phyloP scores from a whole-genome alignment of 75 land plant species.

The Ceratopteris richardii region DNA sequence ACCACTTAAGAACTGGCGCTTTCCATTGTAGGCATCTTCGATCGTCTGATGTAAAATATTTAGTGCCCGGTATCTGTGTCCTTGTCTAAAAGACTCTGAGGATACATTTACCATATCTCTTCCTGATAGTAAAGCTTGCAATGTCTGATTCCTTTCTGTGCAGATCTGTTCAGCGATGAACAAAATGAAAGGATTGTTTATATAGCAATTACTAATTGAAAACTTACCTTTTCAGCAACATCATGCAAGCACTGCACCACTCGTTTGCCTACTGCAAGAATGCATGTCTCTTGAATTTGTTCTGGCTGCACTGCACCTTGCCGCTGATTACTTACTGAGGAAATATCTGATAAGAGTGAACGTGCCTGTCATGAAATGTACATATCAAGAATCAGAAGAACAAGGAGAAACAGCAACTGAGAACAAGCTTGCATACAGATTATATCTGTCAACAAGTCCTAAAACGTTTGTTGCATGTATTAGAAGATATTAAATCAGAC shows the following conservation, averaged over 20 bases:
- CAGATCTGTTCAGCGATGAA: background rate
- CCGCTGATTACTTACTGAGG: constrained; percentile 56
- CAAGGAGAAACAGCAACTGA: too few relatives aligned
- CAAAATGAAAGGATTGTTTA: background rate
- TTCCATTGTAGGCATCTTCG: constrained; percentile 93
- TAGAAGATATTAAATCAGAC: too few relatives aligned
- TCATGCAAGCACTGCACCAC: constrained; percentile 58
- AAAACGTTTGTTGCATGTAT: too few relatives aligned
- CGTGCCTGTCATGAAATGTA: constrained; percentile 46
- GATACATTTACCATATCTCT: constrained; percentile 27
- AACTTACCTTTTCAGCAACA: constrained; percentile 72
- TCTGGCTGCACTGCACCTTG: constrained; percentile 56
- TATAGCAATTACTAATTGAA: background rate
- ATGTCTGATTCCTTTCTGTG: constrained; percentile 13
- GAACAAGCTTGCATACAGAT: too few relatives aligned
- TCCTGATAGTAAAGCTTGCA: constrained; percentile 57
- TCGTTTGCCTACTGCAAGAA: constrained; percentile 62
- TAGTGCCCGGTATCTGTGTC: constrained; percentile 78
- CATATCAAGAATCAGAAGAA: too few relatives aligned
- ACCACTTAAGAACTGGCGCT: constrained; percentile 97
- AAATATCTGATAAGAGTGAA: constrained; percentile 62
- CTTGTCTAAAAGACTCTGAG: constrained; percentile 51
- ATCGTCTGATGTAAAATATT: constrained; percentile 86
- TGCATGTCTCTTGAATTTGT: constrained; percentile 60
- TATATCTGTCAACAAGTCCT: too few relatives aligned